Conservation (phyloP, 2,329 filamentous ascomycete genomes). For the Ophiostoma montium region DNA sequence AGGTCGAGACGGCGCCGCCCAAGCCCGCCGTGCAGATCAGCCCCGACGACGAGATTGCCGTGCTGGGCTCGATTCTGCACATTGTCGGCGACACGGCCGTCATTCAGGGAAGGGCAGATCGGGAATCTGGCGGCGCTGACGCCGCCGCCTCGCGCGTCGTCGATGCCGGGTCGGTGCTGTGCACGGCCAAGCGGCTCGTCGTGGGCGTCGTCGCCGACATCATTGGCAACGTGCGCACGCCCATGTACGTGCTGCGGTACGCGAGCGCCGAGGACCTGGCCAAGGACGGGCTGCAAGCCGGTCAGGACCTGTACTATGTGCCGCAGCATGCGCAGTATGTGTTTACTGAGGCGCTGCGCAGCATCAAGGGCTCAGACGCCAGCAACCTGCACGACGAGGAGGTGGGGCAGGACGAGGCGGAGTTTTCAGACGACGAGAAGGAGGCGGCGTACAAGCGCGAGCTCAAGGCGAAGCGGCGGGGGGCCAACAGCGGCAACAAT, state of each 20-base stretch:
- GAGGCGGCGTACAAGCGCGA: conserved; percentile 69
- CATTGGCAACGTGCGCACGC: conserved; percentile 72
- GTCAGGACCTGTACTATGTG: conserved; percentile 65
- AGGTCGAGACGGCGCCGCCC: conserved; percentile 45
- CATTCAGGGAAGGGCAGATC: conserved; percentile 63
- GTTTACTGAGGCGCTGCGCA: conserved; percentile 70
- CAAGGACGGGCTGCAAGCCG: conserved; percentile 51
- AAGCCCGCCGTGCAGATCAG: conserved; percentile 71
- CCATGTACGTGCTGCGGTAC: conserved; percentile 74
- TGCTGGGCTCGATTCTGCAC: conserved; percentile 61
- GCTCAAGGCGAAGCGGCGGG: conserved; percentile 50
- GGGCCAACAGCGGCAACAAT: conserved; percentile 16
- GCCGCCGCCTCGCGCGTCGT: conserved; percentile 75
- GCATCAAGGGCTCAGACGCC: conserved; percentile 77
- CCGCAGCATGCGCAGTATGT: conserved; percentile 67
- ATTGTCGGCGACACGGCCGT: conserved; percentile 68
- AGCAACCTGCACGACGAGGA: conserved; percentile 95
- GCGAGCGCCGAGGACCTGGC: conserved; percentile 45
- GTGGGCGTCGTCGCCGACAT: conserved; percentile 76
- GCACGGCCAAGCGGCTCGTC: conserved; percentile 58
- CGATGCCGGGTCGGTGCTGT: conserved; percentile 72
- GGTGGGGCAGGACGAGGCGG: conserved; percentile 68
- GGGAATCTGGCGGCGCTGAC: too few relatives aligned
- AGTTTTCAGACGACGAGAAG: conserved; percentile 94
- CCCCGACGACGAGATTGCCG: conserved; percentile 59